Conservation (phyloP, 2,329 filamentous ascomycete genomes). For the Hypomyces rosellus region DNA sequence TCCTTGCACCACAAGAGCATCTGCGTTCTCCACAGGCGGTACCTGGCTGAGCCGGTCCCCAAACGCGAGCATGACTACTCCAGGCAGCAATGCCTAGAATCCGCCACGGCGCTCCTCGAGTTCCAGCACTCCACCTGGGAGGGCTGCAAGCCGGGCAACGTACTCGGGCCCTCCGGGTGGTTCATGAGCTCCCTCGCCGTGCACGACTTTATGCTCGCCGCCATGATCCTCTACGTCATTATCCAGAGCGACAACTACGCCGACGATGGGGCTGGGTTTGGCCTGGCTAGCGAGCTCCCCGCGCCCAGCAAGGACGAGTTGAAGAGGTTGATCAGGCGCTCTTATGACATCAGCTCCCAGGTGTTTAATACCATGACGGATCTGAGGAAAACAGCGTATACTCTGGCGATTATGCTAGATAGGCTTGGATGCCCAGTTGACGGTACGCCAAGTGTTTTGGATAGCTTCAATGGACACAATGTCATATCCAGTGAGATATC, state of each 20-base stretch:
- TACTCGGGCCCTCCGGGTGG: constrained; percentile 47
- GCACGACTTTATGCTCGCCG: constrained; percentile 56
- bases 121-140: constrained; percentile 44
- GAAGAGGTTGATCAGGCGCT: constrained; percentile 34
- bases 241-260: constrained; percentile 37
- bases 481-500: constrained; percentile 2
- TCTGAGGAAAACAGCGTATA: constrained; percentile 39
- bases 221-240: constrained; percentile 53
- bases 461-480: not conserved
- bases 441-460: not conserved
- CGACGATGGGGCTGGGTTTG: constrained; percentile 26
- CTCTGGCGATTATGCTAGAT: constrained; percentile 39
- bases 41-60: constrained; percentile 38
- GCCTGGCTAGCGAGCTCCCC: constrained; percentile 29
- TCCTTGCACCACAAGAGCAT: constrained; percentile 49
- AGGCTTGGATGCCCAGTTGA: constrained; percentile 32
- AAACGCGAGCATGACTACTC: constrained; percentile 46
- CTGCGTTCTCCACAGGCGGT: constrained; percentile 50
- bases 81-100: constrained; percentile 43
- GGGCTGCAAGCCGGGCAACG: constrained; percentile 45
- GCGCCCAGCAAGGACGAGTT: constrained; percentile 34
- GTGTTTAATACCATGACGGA: constrained; percentile 33
- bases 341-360: constrained; percentile 38
- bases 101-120: constrained; percentile 40
- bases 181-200: constrained; percentile 51